Evolutionary conservation across 768 basidiomycete species (phyloP), one percentile per base, ranked within the genome.

Genomic region (Agrocybe pediades): DNA sequence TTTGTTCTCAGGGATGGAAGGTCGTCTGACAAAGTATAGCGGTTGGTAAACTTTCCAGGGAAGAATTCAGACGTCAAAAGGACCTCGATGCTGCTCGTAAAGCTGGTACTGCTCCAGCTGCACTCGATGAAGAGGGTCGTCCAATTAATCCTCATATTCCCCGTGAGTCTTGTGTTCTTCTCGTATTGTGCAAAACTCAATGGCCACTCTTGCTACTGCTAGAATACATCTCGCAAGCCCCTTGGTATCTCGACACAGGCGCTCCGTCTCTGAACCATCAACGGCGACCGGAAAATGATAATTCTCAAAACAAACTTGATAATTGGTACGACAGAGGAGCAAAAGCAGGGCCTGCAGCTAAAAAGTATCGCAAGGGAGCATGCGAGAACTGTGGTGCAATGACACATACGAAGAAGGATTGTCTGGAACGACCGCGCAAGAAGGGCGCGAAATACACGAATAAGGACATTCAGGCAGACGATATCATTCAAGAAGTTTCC

Each of bases 91-190:
- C 96, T 4, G 96, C 96, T 54, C 90, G 96, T 50, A 98, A 98
- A 76, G 97, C 96, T 30, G 96, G 97, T 72, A 98, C 96, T 9
- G 97, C 95, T 11, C 92, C 95, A 19, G 93, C 96, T 21, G 95
- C 94, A 25, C 78, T 97, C 26, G 97, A 99, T 66, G 91, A 94
- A 70, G 89, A 97, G 69, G 97, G 97, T 47, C 87, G 83, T 64
- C 86, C 94, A 46, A 98, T 99, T 74, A 99, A 98, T 65, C 97
- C 97, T 27, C 97, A 99, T 71, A 98, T 99, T 74, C 97, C 97
- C 66, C 93, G 95, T 95, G 61, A 56, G 90, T 77, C 9, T 5
- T 25, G 9, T 41, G 16, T 46, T n/a, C 3, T 39, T 16, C 36
- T 4, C 11, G 47, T 20, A 41, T 49, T 25, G 2, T 26, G 16